Evolutionary conservation across 768 basidiomycete genomes (phyloP), one percentile per base, ranked within the genome.

Genomic region (Tricholoma terreum): DNA sequence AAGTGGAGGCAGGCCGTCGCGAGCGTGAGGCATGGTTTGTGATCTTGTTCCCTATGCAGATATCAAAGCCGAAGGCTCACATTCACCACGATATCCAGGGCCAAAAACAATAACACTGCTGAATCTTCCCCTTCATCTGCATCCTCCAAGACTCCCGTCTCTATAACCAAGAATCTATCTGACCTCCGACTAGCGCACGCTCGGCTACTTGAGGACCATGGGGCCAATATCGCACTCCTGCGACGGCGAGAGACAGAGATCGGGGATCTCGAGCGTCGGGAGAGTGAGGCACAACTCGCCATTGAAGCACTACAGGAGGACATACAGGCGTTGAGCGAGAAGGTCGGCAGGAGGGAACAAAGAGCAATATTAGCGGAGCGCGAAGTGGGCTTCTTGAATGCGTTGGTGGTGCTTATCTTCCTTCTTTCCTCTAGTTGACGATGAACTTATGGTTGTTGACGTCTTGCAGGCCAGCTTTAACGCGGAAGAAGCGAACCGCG

Each of bases 371-470:
- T 77, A 15, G 71, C 72, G 0, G 86, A 89, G 61, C 67, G 83
- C 30, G 88, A 91, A 62, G 78, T 83, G n/a, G 75, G 78, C n/a
- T 88, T 86, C 65, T 65, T 88, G 55, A 77, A 84, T 58, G 85
- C 84, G 0, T 73, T 90, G n/a, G 73, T 90, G 64, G 87, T 87
- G 49, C 50, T 85, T 76, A n/a, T 43, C 17, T 42, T 43, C 2
- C 7, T 24, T 11, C 7, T 57, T 9, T 19, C 15, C 19, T 19
- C 11, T 43, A 34, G 15, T n/a, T 42, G 2, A 12, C 7, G 42
- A 12, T 24, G 15, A 21, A 12, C 21, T 19, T 33, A 43, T 33
- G 10, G 17, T 52, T 30, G 64, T 52, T 7, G 6, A 51, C 21
- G 45, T 50, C 5, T n/a, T 22, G 5, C 50, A 87, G 84, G 81